Base-by-base conservation (phyloP, 495 filamentous ascomycete species). In the Penicillium desertorum region DNA sequence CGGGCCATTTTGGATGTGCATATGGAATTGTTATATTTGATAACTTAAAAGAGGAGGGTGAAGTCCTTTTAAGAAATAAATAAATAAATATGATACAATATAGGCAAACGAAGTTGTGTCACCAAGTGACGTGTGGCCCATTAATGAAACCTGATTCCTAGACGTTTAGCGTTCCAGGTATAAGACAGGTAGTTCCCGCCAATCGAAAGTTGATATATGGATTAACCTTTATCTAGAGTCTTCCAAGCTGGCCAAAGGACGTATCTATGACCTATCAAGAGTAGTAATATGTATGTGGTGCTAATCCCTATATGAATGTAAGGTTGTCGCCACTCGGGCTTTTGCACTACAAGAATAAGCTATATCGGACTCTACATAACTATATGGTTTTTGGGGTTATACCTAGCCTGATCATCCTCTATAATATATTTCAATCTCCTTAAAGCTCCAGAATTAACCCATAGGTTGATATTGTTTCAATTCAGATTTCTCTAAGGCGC, bases 81-180 rank as follows among this genome's bases (percentile, higher is more conserved):
- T 23, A 22, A 23, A 23, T 23, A 23, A 23, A n/a, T 16, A 7
- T 22, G 10, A 23, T 30, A 51, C 8, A 10, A 50, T 44, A 8
- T 6, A 10, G 16, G 42, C 23, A 45, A 45, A 0, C 10, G 1
- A 4, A 8, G 7, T n/a, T 17, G 16, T 47, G 22, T 55, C 29
- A 45, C 19, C 12, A 3, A 27, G 32, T 55, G 53, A 55, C 53
- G 43, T 55, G 12, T 55, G 34, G 34, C 11, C 12, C 16, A 47
- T 11, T 41, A 20, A 10, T 30, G 22, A 46, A 47, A 55, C 53
- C 52, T n/a, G 9, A 22, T 37, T 14, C 43, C 52, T 22, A 14
- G 8, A 29, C 19, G 0, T 37, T 27, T 19, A 30, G 37, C 5
- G 47, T 50, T 37, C 23, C n/a, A 14, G 25, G 9, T 8, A 37